Conservation (phyloP, 306 rosid species). For the Cyamopsis tetragonoloba region DNA sequence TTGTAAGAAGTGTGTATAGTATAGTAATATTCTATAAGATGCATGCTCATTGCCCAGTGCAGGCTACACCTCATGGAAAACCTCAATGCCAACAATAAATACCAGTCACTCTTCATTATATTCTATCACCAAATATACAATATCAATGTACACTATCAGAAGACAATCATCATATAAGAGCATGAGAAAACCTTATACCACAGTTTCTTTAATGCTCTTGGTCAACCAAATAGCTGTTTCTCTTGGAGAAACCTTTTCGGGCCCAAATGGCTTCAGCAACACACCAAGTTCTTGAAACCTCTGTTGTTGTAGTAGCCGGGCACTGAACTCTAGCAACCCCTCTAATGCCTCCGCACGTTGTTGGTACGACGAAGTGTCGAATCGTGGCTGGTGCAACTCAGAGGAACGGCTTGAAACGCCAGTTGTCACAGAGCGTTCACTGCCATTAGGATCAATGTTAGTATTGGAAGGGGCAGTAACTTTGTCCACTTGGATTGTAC, state of each 20-base stretch:
- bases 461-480: slow-evolving; percentile 37
- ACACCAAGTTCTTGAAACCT: slow-evolving; percentile 92
- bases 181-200: slow-evolving; percentile 20
- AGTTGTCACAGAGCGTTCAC: slow-evolving; percentile 46
- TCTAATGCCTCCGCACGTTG: slow-evolving; percentile 97
- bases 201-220: slow-evolving; percentile 78
- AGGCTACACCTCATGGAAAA: slow-evolving; percentile 1
- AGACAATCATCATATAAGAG: neutral
- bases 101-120: slow-evolving; percentile 15
- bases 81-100: neutral
- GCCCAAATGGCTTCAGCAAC: slow-evolving; percentile 90
- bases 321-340: slow-evolving; percentile 97
- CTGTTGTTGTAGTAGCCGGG: slow-evolving; percentile 67
- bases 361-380: slow-evolving; percentile 74
- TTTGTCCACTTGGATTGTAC: slow-evolving; percentile 64
- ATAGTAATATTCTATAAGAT: neutral
- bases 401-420: slow-evolving; percentile 69
- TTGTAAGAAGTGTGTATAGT: no score
- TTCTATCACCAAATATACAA: slow-evolving; percentile 6
- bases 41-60: neutral
- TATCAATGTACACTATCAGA: slow-evolving; percentile 15
- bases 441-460: slow-evolving; percentile 35
- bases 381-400: slow-evolving; percentile 45
- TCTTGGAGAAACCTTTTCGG: slow-evolving; percentile 88
- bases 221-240: slow-evolving; percentile 99